A percentile compares a stretch with the other conserved stretches of the same genome.
Conservation (phyloP, 257 asterid genomes). For the Fraxinus anomala region DNA sequence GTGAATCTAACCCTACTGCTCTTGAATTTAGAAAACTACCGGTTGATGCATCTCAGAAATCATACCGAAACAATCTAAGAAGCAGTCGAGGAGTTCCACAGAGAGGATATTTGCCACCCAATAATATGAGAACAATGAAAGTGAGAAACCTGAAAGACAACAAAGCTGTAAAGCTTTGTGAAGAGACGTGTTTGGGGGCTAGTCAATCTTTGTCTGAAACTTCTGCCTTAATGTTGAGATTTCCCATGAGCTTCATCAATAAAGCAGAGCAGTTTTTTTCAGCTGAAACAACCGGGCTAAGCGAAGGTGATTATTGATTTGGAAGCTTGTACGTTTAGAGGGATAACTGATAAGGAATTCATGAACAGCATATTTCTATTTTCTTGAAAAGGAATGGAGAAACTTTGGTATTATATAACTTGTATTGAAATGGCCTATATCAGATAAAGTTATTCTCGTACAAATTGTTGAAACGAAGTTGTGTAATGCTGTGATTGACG, state of each 20-base stretch:
- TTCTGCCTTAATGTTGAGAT: slow-evolving; percentile 63
- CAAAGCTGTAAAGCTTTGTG: slow-evolving; percentile 53
- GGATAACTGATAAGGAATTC: neutral
- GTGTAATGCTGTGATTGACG: neutral
- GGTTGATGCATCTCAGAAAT: slow-evolving; percentile 48
- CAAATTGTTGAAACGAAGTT: neutral
- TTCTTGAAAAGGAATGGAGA: neutral
- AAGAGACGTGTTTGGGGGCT: slow-evolving; percentile 49
- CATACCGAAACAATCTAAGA: slow-evolving; percentile 41
- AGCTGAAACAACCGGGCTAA: slow-evolving; percentile 36
- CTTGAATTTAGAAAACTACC: slow-evolving; percentile 53
- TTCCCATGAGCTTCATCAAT: slow-evolving; percentile 66
- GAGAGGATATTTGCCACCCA: slow-evolving; percentile 36
- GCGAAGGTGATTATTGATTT: slow-evolving; percentile 30
- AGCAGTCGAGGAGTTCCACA: slow-evolving; percentile 49
- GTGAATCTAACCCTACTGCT: slow-evolving; percentile 41
- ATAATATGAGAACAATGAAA: slow-evolving; percentile 45
- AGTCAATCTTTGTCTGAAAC: slow-evolving; percentile 42
- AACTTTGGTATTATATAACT: neutral
- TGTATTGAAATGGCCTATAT: neutral
- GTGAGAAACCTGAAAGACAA: slow-evolving; percentile 59
- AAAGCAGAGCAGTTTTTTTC: slow-evolving; percentile 79
- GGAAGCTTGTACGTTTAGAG: neutral
- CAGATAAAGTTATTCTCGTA: neutral
- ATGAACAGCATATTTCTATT: neutral